Conservation (phyloP, 2,329 filamentous ascomycete species). For the Trichoderma guizhouense region DNA sequence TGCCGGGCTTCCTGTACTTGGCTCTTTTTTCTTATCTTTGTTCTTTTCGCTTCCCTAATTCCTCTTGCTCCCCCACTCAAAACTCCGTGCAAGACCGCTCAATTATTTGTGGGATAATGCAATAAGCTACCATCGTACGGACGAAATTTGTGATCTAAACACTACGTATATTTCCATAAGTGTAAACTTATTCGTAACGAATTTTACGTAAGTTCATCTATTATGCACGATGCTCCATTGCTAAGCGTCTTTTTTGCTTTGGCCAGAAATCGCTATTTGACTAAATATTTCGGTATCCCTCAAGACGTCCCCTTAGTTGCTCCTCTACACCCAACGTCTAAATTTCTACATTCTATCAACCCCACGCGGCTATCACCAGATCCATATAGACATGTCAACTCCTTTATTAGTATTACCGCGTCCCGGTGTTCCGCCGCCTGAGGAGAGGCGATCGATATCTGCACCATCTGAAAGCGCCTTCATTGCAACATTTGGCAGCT, state of each 20-base stretch:
- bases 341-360: background rate
- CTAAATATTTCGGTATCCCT: background rate
- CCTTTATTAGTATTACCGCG: background rate
- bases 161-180: background rate
- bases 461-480: conserved; percentile 2
- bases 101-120: background rate
- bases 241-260: background rate
- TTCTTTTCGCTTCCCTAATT: too few relatives aligned
- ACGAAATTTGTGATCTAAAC: background rate
- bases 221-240: background rate
- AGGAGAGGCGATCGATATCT: background rate
- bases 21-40: too few relatives aligned
- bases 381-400: background rate
- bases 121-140: background rate
- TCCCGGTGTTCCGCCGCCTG: background rate
- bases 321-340: background rate
- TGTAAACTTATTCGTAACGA: background rate
- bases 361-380: background rate
- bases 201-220: background rate
- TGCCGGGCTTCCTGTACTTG: too few relatives aligned
- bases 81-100: background rate
- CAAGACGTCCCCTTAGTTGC: background rate
- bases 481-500: background rate
- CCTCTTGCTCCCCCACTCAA: background rate
- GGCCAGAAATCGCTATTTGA: background rate